Percentiles rank a stretch among this genome's conserved stretches.
These are phyloP conservation scores for Monosporascus ibericus DNA, from an alignment of 2,329 filamentous ascomycete species.

Conservation along the genomic window DNA sequence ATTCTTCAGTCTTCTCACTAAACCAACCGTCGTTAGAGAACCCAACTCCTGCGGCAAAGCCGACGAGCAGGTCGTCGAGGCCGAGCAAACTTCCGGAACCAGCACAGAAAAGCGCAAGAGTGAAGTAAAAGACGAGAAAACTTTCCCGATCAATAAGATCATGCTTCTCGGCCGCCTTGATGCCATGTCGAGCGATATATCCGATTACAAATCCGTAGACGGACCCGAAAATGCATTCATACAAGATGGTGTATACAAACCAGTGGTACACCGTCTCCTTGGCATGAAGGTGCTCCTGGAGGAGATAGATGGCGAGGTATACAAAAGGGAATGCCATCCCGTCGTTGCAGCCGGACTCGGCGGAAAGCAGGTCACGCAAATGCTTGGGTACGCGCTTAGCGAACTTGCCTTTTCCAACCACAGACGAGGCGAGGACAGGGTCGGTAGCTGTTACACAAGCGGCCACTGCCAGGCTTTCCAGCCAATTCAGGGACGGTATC, in stretches of 20 bases:
- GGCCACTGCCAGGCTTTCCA: conserved; percentile 79
- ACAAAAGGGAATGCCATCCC: conserved; percentile 99
- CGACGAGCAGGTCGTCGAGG: conserved; percentile 88
- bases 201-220: conserved; percentile 83
- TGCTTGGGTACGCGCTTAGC: conserved; percentile 96
- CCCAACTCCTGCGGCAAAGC: conserved; percentile 92
- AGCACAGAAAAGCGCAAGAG: conserved; percentile 89
- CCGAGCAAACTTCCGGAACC: conserved; percentile 88
- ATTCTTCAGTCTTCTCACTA: conserved; percentile 94
- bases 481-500: conserved; percentile 71
- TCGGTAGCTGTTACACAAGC: conserved; percentile 97
- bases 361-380: conserved; percentile 87
- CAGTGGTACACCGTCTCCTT: conserved; percentile 72
- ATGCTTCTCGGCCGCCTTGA: conserved; percentile 77
- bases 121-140: conserved; percentile 98
- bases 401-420: conserved; percentile 98
- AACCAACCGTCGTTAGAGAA: conserved; percentile 99
- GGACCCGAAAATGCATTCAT: conserved; percentile 92
- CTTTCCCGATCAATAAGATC: conserved; percentile 93
- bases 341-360: conserved; percentile 97
- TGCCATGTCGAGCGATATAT: conserved; percentile 84
- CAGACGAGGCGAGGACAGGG: conserved; percentile 91
- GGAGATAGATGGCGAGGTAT: conserved; percentile 85
- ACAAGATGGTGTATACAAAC: conserved; percentile 83
- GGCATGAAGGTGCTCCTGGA: conserved; percentile 69